These are phyloP conservation scores for Stemphylium lycopersici DNA, from an alignment of 2,329 filamentous ascomycete species.

Conservation along the genomic window DNA sequence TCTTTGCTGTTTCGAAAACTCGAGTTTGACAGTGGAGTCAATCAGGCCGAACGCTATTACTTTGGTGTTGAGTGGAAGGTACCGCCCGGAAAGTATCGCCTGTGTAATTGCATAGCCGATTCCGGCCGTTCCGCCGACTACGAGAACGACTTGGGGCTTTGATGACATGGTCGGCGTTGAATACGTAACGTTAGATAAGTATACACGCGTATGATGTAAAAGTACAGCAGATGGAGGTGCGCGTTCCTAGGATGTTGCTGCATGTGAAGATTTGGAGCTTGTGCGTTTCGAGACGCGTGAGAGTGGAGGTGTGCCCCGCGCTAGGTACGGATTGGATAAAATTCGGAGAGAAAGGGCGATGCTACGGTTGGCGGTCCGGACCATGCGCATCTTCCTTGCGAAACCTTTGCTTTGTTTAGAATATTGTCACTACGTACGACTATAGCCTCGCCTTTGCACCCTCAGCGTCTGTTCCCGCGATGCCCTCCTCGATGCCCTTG, in stretches of 20 bases:
- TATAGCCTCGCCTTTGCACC: constrained; percentile 4
- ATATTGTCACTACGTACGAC: neutral
- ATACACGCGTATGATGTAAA: neutral
- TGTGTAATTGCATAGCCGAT: constrained; percentile 29
- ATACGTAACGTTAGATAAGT: neutral
- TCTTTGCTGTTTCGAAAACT: constrained; percentile 13
- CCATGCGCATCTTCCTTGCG: neutral
- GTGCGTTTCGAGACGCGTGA: constrained; percentile 8
- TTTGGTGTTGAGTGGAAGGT: constrained; percentile 11
- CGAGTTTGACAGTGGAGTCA: constrained; percentile 12
- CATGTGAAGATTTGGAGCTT: constrained; percentile 7
- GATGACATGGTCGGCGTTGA: neutral
- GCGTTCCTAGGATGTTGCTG: constrained; percentile 1
- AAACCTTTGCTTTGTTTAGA: neutral
- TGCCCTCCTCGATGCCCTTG: constrained; percentile 48
- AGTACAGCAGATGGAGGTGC: neutral
- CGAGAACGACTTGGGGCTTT: constrained; percentile 26
- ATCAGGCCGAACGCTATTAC: constrained; percentile 16
- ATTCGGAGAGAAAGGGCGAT: neutral
- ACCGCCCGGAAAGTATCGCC: constrained; percentile 14
- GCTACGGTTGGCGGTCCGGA: neutral
- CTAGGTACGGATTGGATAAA: constrained; percentile 12
- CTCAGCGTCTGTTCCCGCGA: neutral
- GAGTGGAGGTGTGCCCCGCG: constrained; percentile 13
- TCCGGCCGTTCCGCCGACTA: constrained; percentile 33